Base-by-base conservation (phyloP, 305 asterid species). In the Rubia occidens region DNA sequence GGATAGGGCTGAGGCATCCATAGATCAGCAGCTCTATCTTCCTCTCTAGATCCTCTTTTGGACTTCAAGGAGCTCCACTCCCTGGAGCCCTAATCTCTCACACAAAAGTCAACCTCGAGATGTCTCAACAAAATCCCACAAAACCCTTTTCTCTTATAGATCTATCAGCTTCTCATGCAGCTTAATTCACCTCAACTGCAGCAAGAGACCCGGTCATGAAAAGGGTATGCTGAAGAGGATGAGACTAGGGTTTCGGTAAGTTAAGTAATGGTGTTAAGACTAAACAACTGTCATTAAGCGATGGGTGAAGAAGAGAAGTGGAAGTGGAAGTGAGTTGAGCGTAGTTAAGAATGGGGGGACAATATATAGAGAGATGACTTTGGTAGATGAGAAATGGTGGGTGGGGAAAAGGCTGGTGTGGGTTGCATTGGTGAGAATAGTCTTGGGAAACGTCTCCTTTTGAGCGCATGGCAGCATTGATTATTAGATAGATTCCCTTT, bases 11-110 rank as follows among this genome's bases (percentile, higher is more conserved):
- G 89, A 78, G 97, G 95, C 78, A 87, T 82, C 91, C 97, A 89
- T 91, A 89, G 66, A 77, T 81, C 81, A 86, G 90, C 96, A 87
- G 95, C 97, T 86, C 77, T 29, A 83, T 83, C 70, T 72, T 66
- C 88, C 94, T 84, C 62, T 79, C 76, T 70, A 49, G 76, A 78
- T 83, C 97, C 90, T 83, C 90, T 74, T 63, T 91, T 91, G 96
- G 91, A 91, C 90, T 85, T 86, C 86, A 89, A 89, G 97, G 91
- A 91, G 96, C 96, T 91, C 97, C 81, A 85, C 95, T 64, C 85
- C 64, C 6, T 61, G n/a, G 65, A 79, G 77, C 84, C 84, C 82
- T 69, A 76, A 68, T 66, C 71, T 60, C 43, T 40, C 3, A 11
- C 13, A 4, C 10, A 43, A 29, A 74, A 64, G 71, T 70, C 70